These are phyloP conservation scores for Colletotrichum theobromicola DNA, from an alignment of 2,329 filamentous ascomycete species.

Conservation along the genomic window DNA sequence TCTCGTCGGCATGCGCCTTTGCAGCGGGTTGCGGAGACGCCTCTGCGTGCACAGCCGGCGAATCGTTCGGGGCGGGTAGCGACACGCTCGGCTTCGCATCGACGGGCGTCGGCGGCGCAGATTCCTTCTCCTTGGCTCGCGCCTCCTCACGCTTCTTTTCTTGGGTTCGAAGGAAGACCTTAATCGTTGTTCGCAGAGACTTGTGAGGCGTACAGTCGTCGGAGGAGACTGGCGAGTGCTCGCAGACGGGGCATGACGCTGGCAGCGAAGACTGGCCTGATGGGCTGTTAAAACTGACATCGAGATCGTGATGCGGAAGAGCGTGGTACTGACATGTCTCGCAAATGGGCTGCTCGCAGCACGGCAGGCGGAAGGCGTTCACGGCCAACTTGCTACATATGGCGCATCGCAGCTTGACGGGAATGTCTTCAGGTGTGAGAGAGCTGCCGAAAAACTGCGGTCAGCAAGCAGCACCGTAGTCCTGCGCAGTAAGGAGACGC, in stretches of 20 bases:
- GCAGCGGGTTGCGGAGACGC: background rate
- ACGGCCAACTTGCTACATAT: constrained; percentile 90
- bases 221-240: constrained; percentile 85
- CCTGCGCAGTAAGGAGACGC: constrained; percentile 20
- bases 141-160: constrained; percentile 84
- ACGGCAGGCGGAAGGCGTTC: constrained; percentile 89
- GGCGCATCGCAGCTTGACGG: constrained; percentile 94
- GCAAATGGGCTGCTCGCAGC: constrained; percentile 95
- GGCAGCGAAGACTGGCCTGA: constrained; percentile 78
- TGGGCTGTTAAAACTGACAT: constrained; percentile 13
- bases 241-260: constrained; percentile 88
- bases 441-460: constrained; percentile 57
- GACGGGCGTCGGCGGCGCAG: constrained; percentile 44
- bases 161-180: constrained; percentile 87
- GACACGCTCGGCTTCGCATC: constrained; percentile 42
- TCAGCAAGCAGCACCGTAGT: background rate
- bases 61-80: constrained; percentile 28
- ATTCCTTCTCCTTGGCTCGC: constrained; percentile 55
- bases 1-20: background rate
- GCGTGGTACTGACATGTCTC: constrained; percentile 73
- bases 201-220: constrained; percentile 91
- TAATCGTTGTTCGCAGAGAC: constrained; percentile 87
- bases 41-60: constrained; percentile 19
- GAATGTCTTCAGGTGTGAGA: constrained; percentile 82
- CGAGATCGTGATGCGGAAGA: background rate